Evolutionary conservation across 306 rosid species (phyloP), one percentile per base, ranked within the genome.

Genomic region (Lablab purpureus): DNA sequence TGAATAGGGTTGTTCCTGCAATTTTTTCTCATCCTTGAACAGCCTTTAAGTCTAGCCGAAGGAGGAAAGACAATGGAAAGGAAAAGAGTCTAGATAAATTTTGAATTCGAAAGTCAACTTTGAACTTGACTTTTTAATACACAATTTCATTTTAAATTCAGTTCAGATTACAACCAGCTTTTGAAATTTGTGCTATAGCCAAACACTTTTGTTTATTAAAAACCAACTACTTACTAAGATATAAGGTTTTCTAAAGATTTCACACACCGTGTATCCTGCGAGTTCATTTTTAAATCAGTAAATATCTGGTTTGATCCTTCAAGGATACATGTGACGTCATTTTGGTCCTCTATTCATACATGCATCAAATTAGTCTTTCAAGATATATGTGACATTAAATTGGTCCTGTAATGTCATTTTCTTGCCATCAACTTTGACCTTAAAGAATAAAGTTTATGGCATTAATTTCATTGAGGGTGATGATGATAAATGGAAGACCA

Each of bases 401-500:
- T 21, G 32, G 15, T 12, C 54, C 72, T 10, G 15, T 18, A 64
- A 3, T 63, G 9, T 19, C 71, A 10, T 25, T 65, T 65, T 9
- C 8, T 67, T 67, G 49, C 77, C 9, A 22, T 54, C 22, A 36
- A 21, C 13, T 34, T 54, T 10, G 34, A 30, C 4, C 10, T 66
- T 32, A 49, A 8, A 10, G 55, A 34, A 52, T 72, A 55, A 47
- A 67, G 41, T 40, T 41, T 25, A 6, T 67, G 36, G 55, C 41
- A 51, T 50, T 50, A 32, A 28, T 50, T 28, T 49, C 28, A 52
- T 51, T 71, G 30, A 50, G 15, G 5, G 49, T 70, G 46, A 28
- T 25, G 23, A 18, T 46, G 45, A 47, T 70, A 70, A 67, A 27
- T 70, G 5, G 75, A 27, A 27, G 27, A 49, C 28, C 45, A 70